phyloP scores from a whole-genome alignment of 2,329 filamentous ascomycete species.

The Apiospora saccharicola region DNA sequence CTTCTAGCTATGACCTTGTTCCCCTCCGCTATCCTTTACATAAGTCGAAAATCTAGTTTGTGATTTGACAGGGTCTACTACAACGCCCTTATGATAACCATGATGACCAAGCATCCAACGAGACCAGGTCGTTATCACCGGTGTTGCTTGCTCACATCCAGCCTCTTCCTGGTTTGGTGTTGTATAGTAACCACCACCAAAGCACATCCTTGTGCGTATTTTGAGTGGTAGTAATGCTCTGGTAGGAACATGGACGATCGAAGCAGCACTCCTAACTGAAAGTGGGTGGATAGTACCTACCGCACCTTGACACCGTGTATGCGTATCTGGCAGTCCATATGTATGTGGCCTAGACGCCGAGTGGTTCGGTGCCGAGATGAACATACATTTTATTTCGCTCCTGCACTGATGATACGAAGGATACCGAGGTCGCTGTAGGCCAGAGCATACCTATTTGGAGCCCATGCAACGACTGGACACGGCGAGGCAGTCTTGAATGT shows the following conservation, averaged over 20 bases:
- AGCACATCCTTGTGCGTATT: not conserved
- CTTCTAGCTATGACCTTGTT: not conserved
- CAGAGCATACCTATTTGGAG: conserved; percentile 75
- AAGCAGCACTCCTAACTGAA: not conserved
- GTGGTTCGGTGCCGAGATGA: not conserved
- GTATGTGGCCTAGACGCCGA: not conserved
- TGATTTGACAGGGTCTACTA: not conserved
- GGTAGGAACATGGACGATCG: not conserved
- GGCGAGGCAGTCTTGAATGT: conserved; percentile 73
- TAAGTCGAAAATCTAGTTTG: not conserved
- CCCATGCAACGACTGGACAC: conserved; percentile 76
- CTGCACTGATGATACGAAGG: conserved; percentile 70
- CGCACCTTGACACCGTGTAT: not conserved
- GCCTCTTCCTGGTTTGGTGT: not conserved
- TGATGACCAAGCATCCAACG: not conserved
- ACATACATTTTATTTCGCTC: conserved; percentile 46
- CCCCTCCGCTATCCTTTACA: not conserved
- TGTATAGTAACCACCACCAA: not conserved
- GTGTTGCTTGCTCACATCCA: not conserved
- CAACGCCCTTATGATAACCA: not conserved
- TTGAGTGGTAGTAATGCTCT: not conserved
- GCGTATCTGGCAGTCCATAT: not conserved
- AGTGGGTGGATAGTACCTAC: not conserved
- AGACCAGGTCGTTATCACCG: not conserved
- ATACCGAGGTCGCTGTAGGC: conserved; percentile 76